phyloP scores from a whole-genome alignment of 2,329 filamentous ascomycete species.

The Alternaria postmessia region DNA sequence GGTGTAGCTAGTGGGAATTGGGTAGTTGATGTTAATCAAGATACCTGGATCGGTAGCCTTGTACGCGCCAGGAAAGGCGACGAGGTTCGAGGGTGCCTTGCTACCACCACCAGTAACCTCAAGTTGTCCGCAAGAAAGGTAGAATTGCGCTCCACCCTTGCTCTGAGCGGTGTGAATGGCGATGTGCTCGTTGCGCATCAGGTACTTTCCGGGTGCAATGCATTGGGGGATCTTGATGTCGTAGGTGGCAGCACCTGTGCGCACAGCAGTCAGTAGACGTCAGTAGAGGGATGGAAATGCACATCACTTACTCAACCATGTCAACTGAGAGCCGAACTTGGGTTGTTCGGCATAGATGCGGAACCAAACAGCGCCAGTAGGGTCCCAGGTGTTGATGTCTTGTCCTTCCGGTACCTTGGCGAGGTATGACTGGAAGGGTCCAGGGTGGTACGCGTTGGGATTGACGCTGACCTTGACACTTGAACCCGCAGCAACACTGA shows the following conservation, averaged over 20 bases:
- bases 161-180: slow-evolving; percentile 52
- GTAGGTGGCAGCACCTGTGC: slow-evolving; percentile 15
- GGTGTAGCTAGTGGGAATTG: slow-evolving; percentile 14
- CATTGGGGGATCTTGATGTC: slow-evolving; percentile 51
- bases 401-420: slow-evolving; percentile 46
- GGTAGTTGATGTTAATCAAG: slow-evolving; percentile 45
- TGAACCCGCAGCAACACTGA: slow-evolving; percentile 35
- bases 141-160: slow-evolving; percentile 53
- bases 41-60: slow-evolving; percentile 37
- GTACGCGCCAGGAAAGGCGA: slow-evolving; percentile 52
- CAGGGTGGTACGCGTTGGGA: slow-evolving; percentile 40
- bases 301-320: slow-evolving; percentile 13
- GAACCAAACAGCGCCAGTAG: slow-evolving; percentile 48
- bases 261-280: background rate
- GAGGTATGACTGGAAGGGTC: slow-evolving; percentile 50
- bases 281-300: fast-evolving
- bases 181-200: slow-evolving; percentile 59
- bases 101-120: slow-evolving; percentile 50
- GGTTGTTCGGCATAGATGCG: slow-evolving; percentile 35
- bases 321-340: slow-evolving; percentile 15
- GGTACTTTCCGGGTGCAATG: slow-evolving; percentile 55
- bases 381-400: slow-evolving; percentile 44
- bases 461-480: slow-evolving; percentile 43
- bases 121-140: slow-evolving; percentile 57
- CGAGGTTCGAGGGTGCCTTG: slow-evolving; percentile 47